Conservation (phyloP, 306 rosid species). For the Ziziphus jujuba region DNA sequence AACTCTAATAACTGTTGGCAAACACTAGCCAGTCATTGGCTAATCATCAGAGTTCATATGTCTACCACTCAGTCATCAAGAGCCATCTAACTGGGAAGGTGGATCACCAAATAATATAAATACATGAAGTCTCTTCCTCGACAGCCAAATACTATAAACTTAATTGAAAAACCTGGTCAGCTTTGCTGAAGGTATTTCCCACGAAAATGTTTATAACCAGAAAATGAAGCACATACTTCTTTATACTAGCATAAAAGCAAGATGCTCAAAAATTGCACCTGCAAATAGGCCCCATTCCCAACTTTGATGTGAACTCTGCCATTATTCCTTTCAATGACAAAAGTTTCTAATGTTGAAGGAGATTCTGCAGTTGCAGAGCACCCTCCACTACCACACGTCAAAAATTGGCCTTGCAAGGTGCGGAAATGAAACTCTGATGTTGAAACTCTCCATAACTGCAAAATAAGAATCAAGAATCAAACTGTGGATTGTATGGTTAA, state of each 20-base stretch:
- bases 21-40: neutral
- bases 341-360: constrained; percentile 56
- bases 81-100: neutral
- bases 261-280: constrained; percentile 44
- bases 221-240: neutral
- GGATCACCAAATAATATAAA: neutral
- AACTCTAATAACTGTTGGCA: no score
- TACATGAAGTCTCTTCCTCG: neutral
- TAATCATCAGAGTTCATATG: no score
- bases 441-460: constrained; percentile 83
- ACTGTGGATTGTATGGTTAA: neutral
- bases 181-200: neutral
- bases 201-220: neutral
- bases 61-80: neutral
- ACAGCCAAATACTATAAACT: neutral
- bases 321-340: constrained; percentile 54
- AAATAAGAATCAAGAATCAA: constrained; percentile 14
- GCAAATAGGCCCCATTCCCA: constrained; percentile 58
- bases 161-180: neutral
- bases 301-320: constrained; percentile 65
- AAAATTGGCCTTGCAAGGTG: constrained; percentile 65
- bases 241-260: constrained; percentile 11
- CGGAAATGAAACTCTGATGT: constrained; percentile 69
- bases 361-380: constrained; percentile 66
- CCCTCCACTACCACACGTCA: constrained; percentile 60